These are phyloP conservation scores for Purshia tridentata DNA, from an alignment of 306 rosid species.

Conservation along the genomic window DNA sequence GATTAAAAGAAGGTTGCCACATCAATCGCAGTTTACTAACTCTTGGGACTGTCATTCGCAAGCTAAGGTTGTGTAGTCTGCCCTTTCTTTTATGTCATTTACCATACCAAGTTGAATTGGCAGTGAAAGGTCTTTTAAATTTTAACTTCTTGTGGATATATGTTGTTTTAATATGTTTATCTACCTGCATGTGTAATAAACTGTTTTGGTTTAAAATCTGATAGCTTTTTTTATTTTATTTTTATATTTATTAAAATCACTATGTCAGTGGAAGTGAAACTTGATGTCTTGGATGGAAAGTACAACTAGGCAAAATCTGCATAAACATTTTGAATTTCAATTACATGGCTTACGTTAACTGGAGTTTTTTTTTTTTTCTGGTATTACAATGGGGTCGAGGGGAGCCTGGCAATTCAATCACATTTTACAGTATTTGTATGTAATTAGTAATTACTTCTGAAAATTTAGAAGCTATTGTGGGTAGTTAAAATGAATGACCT, in stretches of 20 bases:
- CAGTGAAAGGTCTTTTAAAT: background rate
- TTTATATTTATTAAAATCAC: background rate
- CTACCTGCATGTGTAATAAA: background rate
- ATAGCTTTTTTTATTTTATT: background rate
- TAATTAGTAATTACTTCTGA: background rate
- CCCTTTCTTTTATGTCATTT: conserved; percentile 33
- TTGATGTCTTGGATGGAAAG: background rate
- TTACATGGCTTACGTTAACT: background rate
- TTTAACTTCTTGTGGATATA: background rate
- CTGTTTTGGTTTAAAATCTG: background rate
- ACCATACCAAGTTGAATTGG: background rate
- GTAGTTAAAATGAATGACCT: background rate
- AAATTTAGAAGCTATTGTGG: background rate
- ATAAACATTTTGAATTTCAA: background rate
- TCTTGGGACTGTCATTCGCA: conserved; percentile 91
- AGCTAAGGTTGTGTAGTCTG: conserved; percentile 68
- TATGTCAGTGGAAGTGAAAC: background rate
- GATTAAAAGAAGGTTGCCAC: conserved; percentile 98
- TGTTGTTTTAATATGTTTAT: background rate
- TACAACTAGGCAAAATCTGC: background rate
- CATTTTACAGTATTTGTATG: background rate
- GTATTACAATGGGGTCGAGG: too few species aligned
- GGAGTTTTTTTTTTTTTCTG: background rate
- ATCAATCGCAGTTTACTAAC: conserved; percentile 98
- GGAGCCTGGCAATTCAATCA: background rate